Percentiles rank a stretch among this genome's conserved stretches.
These are phyloP conservation scores for Scedosporium aurantiacum DNA, from an alignment of 2,329 filamentous ascomycete genomes.

Conservation along the genomic window DNA sequence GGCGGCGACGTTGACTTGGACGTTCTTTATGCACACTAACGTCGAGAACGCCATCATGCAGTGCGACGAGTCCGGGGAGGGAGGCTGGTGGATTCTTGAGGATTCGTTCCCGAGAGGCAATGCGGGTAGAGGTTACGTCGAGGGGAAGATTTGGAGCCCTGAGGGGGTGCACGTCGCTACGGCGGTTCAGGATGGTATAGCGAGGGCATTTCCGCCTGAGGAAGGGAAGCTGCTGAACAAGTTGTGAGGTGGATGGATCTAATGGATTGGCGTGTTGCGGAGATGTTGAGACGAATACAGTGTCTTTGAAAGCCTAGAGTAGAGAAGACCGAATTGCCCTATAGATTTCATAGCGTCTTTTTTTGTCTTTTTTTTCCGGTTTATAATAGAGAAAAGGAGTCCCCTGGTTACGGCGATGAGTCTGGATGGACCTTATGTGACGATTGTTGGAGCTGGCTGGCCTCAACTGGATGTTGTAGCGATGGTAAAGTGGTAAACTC, in stretches of 20 bases:
- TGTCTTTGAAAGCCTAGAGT: neutral
- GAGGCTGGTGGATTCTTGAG: constrained; percentile 45
- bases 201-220: neutral
- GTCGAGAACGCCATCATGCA: constrained; percentile 35
- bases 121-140: constrained; percentile 34
- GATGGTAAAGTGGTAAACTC: too few relatives aligned
- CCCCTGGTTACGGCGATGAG: too few relatives aligned
- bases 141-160: constrained; percentile 43
- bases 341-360: neutral
- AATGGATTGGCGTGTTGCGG: neutral
- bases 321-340: neutral
- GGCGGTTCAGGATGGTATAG: constrained; percentile 42
- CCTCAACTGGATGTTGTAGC: too few relatives aligned
- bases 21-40: constrained; percentile 41
- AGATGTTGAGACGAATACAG: neutral
- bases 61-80: constrained; percentile 14
- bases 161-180: constrained; percentile 40
- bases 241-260: neutral
- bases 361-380: too few relatives aligned
- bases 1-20: constrained; percentile 37
- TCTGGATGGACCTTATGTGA: too few relatives aligned
- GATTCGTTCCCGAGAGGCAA: constrained; percentile 34
- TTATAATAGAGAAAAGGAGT: too few relatives aligned
- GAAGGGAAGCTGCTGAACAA: neutral
- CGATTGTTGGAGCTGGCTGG: too few relatives aligned